Base-by-base conservation (phyloP, 2,329 filamentous ascomycete species). In the Diaporthe vaccinii region DNA sequence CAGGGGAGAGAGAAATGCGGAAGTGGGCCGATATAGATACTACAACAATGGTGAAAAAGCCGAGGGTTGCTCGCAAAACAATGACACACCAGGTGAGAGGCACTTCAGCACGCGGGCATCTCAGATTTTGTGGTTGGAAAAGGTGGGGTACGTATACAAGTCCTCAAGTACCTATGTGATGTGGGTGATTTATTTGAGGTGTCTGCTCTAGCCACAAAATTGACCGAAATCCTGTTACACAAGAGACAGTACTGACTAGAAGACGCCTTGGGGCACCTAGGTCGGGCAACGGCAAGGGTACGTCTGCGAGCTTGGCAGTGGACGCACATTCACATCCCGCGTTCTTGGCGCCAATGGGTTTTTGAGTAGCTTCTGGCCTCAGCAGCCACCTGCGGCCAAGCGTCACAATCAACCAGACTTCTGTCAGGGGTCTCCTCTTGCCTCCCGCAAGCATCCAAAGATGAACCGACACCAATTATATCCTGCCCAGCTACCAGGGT, bases 261-360 rank as follows among this genome's bases (percentile, higher is more conserved):
- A 25, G 0, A 20, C 3, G 22, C 6, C 10, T 5, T 58, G n/a
- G 31, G 22, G 17, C 31, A 39, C 34, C 4, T 15, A 39, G 20
- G 34, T 59, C 31, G 20, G 57, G 57, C 57, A 15, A 59, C 34
- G 57, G 4, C 20, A 39, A 31, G 15, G 28, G 12, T 57, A 17
- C 53, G 6, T 25, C n/a, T 15, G 12, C 5, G 2, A 51, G 8
- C 22, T 9, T 51, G 22, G 4, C 49, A 25, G 10, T 12, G n/a
- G 49, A 25, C 20, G n/a, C 49, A 25, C 49, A 51, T 25, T 53
- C n/a, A 14, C 49, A 31, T 51, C 25, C 14, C 15, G 1, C 22
- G 6, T 14, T 2, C 5, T 10, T 25, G n/a, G 22, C 4, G 10
- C 49, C 49, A 5, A 10, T 12, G 22, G 1, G 22, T 0, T 12